Conservation (phyloP, 306 rosid genomes). For the Morella rubra region DNA sequence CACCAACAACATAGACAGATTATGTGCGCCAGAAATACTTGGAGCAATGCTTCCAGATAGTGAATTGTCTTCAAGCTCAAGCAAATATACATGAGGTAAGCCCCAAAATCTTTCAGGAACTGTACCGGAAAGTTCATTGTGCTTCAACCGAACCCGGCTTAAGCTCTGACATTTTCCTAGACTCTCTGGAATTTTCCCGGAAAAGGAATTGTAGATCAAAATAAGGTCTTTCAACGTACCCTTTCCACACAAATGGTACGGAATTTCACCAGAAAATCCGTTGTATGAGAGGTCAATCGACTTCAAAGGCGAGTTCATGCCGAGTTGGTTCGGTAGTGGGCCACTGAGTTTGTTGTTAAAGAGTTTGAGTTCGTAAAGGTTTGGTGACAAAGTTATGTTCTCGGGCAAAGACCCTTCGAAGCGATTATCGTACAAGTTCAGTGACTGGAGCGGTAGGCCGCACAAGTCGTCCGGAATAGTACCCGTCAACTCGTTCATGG, state of each 20-base stretch:
- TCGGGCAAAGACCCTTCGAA: conserved; percentile 61
- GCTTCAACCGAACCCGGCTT: conserved; percentile 53
- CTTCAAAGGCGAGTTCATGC: conserved; percentile 48
- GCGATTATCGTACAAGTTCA: conserved; percentile 41
- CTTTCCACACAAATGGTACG: conserved; percentile 47
- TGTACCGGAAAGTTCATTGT: conserved; percentile 59
- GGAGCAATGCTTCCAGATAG: conserved; percentile 61
- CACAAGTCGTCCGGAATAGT: conserved; percentile 56
- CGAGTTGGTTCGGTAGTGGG: conserved; percentile 50
- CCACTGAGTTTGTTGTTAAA: conserved; percentile 66
- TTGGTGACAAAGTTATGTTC: conserved; percentile 41
- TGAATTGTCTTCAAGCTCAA: conserved; percentile 60
- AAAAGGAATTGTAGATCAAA: conserved; percentile 59
- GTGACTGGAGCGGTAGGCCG: conserved; percentile 49
- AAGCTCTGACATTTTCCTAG: conserved; percentile 56
- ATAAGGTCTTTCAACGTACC: conserved; percentile 44
- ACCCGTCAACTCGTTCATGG: conserved; percentile 58
- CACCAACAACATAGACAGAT: conserved; percentile 51
- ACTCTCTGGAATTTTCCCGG: conserved; percentile 56
- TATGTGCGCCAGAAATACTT: conserved; percentile 46
- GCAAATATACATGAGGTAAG: conserved; percentile 46
- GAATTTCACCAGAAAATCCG: conserved; percentile 52
- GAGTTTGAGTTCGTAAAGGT: conserved; percentile 47
- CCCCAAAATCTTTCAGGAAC: conserved; percentile 74
- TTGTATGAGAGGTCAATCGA: conserved; percentile 59